phyloP scores from a whole-genome alignment of 345 rosid genomes.

The Acer negundo region DNA sequence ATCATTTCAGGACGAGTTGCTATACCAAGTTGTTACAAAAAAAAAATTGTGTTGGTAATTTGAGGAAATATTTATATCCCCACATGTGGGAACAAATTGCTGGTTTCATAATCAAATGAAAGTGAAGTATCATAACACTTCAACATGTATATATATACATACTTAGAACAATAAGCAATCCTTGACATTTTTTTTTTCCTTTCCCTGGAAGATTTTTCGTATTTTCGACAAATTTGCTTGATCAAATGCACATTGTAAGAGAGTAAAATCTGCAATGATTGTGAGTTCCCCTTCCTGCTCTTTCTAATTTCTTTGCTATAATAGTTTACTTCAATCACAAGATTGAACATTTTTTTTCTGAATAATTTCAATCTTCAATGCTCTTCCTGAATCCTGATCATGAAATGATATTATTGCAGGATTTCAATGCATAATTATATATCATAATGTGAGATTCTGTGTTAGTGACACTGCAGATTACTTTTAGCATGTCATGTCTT shows the following conservation, averaged over 20 bases:
- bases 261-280: neutral
- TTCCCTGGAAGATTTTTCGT: neutral
- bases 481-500: constrained; percentile 17
- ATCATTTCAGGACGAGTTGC: no score
- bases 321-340: neutral
- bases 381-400: no score
- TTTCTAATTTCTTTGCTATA: neutral
- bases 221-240: neutral
- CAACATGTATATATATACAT: no score
- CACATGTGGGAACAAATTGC: neutral
- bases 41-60: neutral
- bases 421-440: neutral
- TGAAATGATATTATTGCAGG: no score
- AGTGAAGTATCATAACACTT: neutral
- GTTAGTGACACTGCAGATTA: constrained; percentile 3
- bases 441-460: constrained; percentile 7
- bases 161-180: no score
- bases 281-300: neutral
- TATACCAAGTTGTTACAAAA: neutral
- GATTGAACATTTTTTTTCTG: neutral
- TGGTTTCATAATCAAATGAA: neutral
- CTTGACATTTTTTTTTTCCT: neutral
- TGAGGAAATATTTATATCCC: neutral
- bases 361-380: neutral
- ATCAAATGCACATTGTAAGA: neutral